Conservation (phyloP, 202 grass and related monocot species). For the Hordeum pubiflorum region DNA sequence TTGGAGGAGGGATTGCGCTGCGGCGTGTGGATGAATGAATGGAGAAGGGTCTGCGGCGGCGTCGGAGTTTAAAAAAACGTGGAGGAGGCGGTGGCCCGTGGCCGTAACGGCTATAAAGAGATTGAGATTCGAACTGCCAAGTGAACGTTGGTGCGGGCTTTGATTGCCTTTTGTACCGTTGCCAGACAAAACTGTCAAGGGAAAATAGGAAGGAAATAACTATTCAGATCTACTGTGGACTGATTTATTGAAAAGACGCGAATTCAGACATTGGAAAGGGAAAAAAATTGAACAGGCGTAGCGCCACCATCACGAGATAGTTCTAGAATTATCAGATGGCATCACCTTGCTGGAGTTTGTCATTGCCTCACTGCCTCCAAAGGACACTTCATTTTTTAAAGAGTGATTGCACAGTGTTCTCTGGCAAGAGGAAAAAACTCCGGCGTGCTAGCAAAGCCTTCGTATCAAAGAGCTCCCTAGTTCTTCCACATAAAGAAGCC, state of each 20-base stretch:
- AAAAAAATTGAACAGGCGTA: not conserved
- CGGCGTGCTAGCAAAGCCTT: not conserved
- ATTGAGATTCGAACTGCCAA: constrained; percentile 26
- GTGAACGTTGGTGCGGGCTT: constrained; percentile 20
- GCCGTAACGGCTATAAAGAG: constrained; percentile 40
- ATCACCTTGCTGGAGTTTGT: not conserved
- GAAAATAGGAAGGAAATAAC: not conserved
- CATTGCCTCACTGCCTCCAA: too few relatives aligned
- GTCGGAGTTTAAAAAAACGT: constrained; percentile 37
- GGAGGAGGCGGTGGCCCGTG: not conserved
- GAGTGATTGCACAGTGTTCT: not conserved
- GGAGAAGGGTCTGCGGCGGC: not conserved
- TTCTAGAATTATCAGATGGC: not conserved
- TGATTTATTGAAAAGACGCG: too few relatives aligned
- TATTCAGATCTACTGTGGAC: not conserved
- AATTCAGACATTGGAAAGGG: not conserved
- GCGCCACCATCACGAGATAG: not conserved
- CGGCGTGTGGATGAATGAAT: too few relatives aligned
- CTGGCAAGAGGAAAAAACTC: too few relatives aligned
- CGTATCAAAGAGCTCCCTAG: not conserved
- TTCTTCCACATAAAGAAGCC: not conserved
- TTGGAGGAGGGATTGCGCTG: too few relatives aligned
- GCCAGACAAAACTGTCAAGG: too few relatives aligned
- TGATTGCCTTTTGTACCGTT: not conserved
- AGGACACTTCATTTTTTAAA: too few relatives aligned